These are phyloP conservation scores for Phialophora macrospora DNA, from an alignment of 2,329 filamentous ascomycete genomes.

Conservation along the genomic window DNA sequence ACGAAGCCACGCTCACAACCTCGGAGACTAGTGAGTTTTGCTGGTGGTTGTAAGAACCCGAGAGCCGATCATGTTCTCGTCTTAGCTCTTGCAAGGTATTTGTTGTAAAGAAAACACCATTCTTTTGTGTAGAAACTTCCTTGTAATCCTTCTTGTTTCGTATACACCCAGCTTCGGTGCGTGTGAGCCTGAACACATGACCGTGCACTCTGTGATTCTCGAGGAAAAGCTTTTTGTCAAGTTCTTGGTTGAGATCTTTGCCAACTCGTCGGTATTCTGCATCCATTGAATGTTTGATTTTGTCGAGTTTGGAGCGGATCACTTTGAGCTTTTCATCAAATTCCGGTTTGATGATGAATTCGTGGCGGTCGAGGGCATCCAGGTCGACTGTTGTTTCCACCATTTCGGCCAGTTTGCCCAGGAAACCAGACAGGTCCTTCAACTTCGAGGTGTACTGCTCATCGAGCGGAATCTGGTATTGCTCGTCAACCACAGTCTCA, in stretches of 20 bases:
- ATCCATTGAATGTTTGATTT: conserved; percentile 79
- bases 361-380: conserved; percentile 91
- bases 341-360: conserved; percentile 98
- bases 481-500: conserved; percentile 93
- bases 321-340: conserved; percentile 87
- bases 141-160: conserved; percentile 88
- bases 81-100: conserved; percentile 76
- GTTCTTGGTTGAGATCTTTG: conserved; percentile 82
- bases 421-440: conserved; percentile 72
- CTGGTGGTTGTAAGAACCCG: conserved; percentile 91
- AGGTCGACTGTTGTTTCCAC: conserved; percentile 98
- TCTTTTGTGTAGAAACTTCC: conserved; percentile 98
- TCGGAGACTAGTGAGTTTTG: conserved; percentile 89
- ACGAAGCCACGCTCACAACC: conserved; percentile 89
- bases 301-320: conserved; percentile 91
- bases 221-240: conserved; percentile 97
- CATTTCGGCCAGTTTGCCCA: conserved; percentile 92
- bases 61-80: conserved; percentile 90
- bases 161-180: conserved; percentile 89
- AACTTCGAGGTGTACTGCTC: conserved; percentile 85
- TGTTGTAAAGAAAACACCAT: conserved; percentile 97
- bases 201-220: conserved; percentile 96
- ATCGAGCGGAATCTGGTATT: conserved; percentile 85
- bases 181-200: conserved; percentile 92
- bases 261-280: conserved; percentile 77